These are phyloP conservation scores for Coemansia interrupta DNA, from an alignment of 192 early-diverging fungal genomes.

Conservation along the genomic window DNA sequence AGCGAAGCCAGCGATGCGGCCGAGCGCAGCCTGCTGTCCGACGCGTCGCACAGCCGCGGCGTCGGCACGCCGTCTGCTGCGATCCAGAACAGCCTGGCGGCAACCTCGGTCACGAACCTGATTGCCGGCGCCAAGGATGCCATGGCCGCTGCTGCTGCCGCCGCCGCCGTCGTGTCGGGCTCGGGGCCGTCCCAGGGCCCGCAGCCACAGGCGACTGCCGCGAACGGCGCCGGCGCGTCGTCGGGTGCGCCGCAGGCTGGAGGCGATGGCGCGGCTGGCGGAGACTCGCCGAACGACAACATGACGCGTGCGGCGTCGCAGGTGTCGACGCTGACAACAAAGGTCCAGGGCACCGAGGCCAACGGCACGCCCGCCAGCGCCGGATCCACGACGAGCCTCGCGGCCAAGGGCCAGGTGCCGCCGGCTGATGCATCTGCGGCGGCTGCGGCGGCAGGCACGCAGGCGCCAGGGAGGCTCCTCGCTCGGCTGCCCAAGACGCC, in stretches of 20 bases:
- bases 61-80: not conserved
- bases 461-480: conserved; percentile 11
- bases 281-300: not conserved
- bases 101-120: not conserved
- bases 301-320: not conserved
- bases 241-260: conserved; percentile 10
- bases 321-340: conserved; percentile 6
- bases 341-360: conserved; percentile 7
- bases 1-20: not conserved
- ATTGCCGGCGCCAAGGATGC: conserved; percentile 12
- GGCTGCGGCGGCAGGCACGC: too few species aligned
- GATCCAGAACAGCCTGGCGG: not conserved
- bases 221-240: not conserved
- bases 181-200: not conserved
- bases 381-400: not conserved
- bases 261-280: conserved; percentile 2
- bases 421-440: too few species aligned
- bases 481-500: conserved; percentile 28
- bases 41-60: not conserved
- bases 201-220: not conserved
- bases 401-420: not conserved
- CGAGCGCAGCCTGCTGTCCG: too few species aligned
- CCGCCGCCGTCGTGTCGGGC: not conserved
- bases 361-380: conserved; percentile 5
- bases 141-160: not conserved